Percentiles rank a stretch among this genome's conserved stretches.
Conservation (phyloP, 345 rosid genomes). For the Gossypium anomalum region DNA sequence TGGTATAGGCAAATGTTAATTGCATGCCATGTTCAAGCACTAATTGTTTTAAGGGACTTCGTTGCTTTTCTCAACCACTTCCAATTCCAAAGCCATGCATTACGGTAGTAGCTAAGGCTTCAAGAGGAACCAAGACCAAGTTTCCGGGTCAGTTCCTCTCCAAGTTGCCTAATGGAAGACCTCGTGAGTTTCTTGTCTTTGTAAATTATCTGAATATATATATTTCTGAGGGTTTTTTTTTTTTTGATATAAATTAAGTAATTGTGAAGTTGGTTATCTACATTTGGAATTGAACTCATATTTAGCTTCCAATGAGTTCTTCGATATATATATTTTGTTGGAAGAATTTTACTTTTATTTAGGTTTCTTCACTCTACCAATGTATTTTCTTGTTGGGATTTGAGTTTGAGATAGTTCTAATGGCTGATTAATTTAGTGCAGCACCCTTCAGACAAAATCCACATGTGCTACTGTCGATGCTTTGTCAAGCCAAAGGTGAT, state of each 20-base stretch:
- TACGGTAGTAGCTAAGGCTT: conserved; percentile 22
- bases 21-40: conserved; percentile 22
- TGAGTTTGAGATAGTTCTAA: conserved; percentile 9
- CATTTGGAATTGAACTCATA: not conserved
- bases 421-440: conserved; percentile 26
- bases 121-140: conserved; percentile 2
- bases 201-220: not conserved
- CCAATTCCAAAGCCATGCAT: conserved; percentile 26
- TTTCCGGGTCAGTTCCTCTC: conserved; percentile 16
- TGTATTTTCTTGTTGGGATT: not conserved
- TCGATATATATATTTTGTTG: not conserved
- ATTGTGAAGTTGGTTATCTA: not conserved
- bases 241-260: not conserved
- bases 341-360: not conserved
- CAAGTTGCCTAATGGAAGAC: conserved; percentile 31
- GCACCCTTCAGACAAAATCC: conserved; percentile 27
- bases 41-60: conserved; percentile 24
- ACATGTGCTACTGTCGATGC: conserved; percentile 20
- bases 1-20: conserved; percentile 29
- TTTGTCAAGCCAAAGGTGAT: conserved; percentile 51
- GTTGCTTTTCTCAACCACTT: conserved; percentile 20
- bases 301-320: not conserved
- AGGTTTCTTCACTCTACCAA: not conserved
- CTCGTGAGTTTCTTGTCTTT: conserved; percentile 32
- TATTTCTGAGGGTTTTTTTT: not conserved